phyloP scores from a whole-genome alignment of 2,329 filamentous ascomycete species.

The Myriosclerotinia curreyana region DNA sequence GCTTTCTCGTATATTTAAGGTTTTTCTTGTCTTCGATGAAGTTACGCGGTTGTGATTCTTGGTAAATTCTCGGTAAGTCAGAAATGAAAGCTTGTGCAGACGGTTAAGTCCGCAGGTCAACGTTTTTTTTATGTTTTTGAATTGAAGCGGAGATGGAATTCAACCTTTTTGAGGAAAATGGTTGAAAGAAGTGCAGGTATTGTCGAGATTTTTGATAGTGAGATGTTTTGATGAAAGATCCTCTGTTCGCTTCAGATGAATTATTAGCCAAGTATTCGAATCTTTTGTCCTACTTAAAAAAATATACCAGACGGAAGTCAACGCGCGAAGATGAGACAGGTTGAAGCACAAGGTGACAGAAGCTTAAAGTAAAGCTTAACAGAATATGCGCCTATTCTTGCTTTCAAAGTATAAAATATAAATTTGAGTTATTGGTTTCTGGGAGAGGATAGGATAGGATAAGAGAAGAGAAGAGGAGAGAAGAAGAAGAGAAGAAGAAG shows the following conservation, averaged over 20 bases:
- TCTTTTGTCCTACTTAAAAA: constrained; percentile 16
- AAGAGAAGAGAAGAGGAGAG: too few relatives aligned
- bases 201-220: constrained; percentile 20
- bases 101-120: constrained; percentile 8
- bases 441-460: too few relatives aligned
- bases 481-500: too few relatives aligned
- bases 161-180: background rate
- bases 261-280: constrained; percentile 32
- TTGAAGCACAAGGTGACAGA: constrained; percentile 36
- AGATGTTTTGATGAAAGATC: constrained; percentile 31
- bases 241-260: constrained; percentile 35
- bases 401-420: background rate
- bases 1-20: background rate
- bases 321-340: constrained; percentile 33
- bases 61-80: constrained; percentile 18
- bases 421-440: background rate
- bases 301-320: constrained; percentile 22
- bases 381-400: constrained; percentile 6
- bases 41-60: constrained; percentile 15
- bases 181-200: background rate
- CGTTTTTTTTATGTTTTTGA: background rate
- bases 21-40: background rate
- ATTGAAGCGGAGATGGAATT: constrained; percentile 4
- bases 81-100: constrained; percentile 14
- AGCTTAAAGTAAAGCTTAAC: constrained; percentile 31